phyloP scores from a whole-genome alignment of 805 yeast species.

The Nakazawaea ernobii region DNA sequence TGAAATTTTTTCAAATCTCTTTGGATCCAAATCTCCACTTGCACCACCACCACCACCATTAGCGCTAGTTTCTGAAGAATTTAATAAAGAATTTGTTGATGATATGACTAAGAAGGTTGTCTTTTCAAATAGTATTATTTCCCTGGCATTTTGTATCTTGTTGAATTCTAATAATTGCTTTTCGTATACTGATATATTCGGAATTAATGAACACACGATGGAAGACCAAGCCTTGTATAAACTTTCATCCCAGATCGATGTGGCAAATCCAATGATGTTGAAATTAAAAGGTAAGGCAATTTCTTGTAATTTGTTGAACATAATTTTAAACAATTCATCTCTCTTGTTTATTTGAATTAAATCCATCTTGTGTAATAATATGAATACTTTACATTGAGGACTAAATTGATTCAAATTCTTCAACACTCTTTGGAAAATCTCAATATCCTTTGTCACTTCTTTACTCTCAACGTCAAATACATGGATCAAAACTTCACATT shows the following conservation, averaged over 20 bases:
- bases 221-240: slow-evolving; percentile 96
- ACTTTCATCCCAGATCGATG: slow-evolving; percentile 96
- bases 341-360: slow-evolving; percentile 82
- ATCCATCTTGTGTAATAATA: slow-evolving; percentile 93
- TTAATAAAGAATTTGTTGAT: slow-evolving; percentile 33
- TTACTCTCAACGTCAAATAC: slow-evolving; percentile 95
- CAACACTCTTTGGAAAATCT: slow-evolving; percentile 79
- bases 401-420: slow-evolving; percentile 77
- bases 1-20: slow-evolving; percentile 89
- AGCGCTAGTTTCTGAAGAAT: slow-evolving; percentile 3
- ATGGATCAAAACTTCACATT: slow-evolving; percentile 92
- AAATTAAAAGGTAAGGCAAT: slow-evolving; percentile 65
- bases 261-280: slow-evolving; percentile 78
- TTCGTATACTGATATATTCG: slow-evolving; percentile 81
- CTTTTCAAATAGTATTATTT: slow-evolving; percentile 85
- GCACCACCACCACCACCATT: slow-evolving; percentile 10
- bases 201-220: slow-evolving; percentile 90
- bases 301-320: slow-evolving; percentile 76
- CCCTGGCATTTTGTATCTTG: slow-evolving; percentile 73
- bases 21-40: slow-evolving; percentile 63
- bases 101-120: slow-evolving; percentile 86
- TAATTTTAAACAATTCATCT: slow-evolving; percentile 73
- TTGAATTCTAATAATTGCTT: slow-evolving; percentile 69
- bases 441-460: slow-evolving; percentile 88
- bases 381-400: slow-evolving; percentile 89